phyloP scores from a whole-genome alignment of 2,329 filamentous ascomycete genomes.

The Trichoderma sp. region DNA sequence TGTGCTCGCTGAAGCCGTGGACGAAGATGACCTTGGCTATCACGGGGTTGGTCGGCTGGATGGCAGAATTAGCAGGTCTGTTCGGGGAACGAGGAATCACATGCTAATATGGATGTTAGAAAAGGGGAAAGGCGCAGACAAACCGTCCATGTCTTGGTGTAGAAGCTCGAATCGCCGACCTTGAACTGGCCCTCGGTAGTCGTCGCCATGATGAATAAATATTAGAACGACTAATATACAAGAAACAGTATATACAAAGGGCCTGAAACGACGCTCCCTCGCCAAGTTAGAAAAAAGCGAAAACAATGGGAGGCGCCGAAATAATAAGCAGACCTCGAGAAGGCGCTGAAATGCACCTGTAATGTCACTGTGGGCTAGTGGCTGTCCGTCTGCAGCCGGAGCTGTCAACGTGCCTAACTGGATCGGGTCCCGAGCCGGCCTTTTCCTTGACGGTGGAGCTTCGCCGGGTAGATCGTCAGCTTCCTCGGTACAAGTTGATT shows the following conservation, averaged over 20 bases:
- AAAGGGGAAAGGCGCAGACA: constrained; percentile 35
- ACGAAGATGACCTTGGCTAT: constrained; percentile 79
- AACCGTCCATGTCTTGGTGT: constrained; percentile 64
- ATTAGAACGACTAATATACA: not conserved
- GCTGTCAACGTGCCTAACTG: not conserved
- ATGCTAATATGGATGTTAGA: not conserved
- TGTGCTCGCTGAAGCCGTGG: constrained; percentile 89
- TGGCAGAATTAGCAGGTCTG: constrained; percentile 5
- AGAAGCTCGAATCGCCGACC: constrained; percentile 51
- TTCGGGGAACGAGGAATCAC: not conserved
- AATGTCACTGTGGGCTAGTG: not conserved
- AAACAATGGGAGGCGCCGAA: not conserved
- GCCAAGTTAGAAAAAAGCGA: not conserved
- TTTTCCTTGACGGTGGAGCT: not conserved
- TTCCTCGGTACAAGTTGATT: constrained; percentile 9
- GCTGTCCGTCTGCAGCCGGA: not conserved
- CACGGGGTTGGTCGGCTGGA: constrained; percentile 57
- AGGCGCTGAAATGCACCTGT: not conserved
- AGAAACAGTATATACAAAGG: not conserved
- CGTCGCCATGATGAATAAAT: constrained; percentile 40
- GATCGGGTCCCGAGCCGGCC: not conserved
- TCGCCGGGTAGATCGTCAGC: constrained; percentile 2
- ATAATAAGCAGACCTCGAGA: not conserved
- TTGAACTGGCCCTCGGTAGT: constrained; percentile 56
- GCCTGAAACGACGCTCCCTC: not conserved